Percentiles rank a stretch among this genome's conserved stretches.
Evolutionary conservation across 164 flowering plant genomes (phyloP).

Genomic region (Taxillus chinensis): DNA sequence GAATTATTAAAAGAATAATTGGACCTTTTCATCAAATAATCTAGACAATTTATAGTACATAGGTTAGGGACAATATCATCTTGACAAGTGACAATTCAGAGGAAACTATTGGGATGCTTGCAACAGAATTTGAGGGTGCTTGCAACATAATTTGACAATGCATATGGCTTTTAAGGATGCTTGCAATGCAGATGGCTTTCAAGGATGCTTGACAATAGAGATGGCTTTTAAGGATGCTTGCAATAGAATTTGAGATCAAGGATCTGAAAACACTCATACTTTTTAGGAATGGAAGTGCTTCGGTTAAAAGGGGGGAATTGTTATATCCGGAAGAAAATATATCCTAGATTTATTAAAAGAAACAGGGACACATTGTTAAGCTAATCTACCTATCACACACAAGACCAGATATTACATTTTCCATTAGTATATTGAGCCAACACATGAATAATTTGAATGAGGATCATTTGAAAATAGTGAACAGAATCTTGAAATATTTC

Average conservation of each 20-base stretch:
- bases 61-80: neutral
- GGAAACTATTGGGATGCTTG: neutral
- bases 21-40: no score
- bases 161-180: no score
- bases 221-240: no score
- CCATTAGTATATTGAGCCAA: neutral
- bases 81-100: neutral
- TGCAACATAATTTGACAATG: no score
- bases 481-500: neutral
- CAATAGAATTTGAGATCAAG: neutral
- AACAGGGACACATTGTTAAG: neutral
- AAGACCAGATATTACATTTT: neutral
- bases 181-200: no score
- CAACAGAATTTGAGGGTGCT: neutral
- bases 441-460: neutral
- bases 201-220: no score
- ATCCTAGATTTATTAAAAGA: neutral
- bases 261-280: neutral
- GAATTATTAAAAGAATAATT: no score
- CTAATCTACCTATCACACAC: constrained; percentile 2
- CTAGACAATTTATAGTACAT: no score
- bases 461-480: neutral
- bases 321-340: neutral
- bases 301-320: neutral
- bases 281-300: no score